Conservation (phyloP, 805 yeast genomes). For the Kodamaea kaohsiungensis region DNA sequence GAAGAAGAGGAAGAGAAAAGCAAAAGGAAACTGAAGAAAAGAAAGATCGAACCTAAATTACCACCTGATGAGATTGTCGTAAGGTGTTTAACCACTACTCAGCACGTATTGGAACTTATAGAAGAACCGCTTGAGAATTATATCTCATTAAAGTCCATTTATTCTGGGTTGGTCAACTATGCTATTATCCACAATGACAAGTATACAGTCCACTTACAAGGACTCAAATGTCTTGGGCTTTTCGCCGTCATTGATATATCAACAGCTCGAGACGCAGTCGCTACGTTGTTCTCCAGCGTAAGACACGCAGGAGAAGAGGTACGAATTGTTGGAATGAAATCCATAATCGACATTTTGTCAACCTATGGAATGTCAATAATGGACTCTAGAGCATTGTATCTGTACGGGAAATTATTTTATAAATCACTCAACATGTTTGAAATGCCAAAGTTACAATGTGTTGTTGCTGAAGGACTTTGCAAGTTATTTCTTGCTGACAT, state of each 20-base stretch:
- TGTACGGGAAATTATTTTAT: slow-evolving; percentile 51
- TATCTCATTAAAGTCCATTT: slow-evolving; percentile 63
- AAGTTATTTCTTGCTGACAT: slow-evolving; percentile 79
- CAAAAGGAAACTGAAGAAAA: slow-evolving; percentile 20
- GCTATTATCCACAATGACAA: slow-evolving; percentile 57
- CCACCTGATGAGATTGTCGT: slow-evolving; percentile 50
- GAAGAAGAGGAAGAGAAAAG: slow-evolving; percentile 19
- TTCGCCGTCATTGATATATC: slow-evolving; percentile 67
- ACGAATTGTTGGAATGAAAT: slow-evolving; percentile 62
- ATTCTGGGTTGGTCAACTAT: slow-evolving; percentile 77
- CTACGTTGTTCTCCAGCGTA: slow-evolving; percentile 67
- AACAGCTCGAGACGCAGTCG: slow-evolving; percentile 50
- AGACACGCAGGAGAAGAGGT: slow-evolving; percentile 66
- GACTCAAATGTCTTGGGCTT: slow-evolving; percentile 75
- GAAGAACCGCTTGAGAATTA: slow-evolving; percentile 66
- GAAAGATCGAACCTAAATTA: slow-evolving; percentile 40
- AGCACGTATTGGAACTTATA: slow-evolving; percentile 66
- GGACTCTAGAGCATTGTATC: slow-evolving; percentile 39
- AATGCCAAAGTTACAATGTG: slow-evolving; percentile 68
- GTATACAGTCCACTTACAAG: slow-evolving; percentile 56
- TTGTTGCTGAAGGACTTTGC: slow-evolving; percentile 84
- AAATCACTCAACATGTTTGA: slow-evolving; percentile 58
- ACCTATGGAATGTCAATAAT: slow-evolving; percentile 72
- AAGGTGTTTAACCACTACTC: slow-evolving; percentile 68
- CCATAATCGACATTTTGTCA: slow-evolving; percentile 75